Evolutionary conservation across 805 yeast species (phyloP).

Genomic region (Candida ficus): DNA sequence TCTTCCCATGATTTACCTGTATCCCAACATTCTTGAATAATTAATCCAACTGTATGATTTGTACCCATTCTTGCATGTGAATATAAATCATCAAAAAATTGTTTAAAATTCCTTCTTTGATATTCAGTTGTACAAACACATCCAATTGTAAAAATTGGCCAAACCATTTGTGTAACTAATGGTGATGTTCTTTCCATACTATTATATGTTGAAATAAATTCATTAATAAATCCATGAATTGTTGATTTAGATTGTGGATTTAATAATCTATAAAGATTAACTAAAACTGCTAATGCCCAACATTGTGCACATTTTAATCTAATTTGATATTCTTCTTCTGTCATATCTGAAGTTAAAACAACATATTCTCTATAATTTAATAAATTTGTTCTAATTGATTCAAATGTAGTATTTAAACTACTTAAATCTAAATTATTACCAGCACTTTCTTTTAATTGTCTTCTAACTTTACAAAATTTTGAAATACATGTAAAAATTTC

Average conservation of each 20-base stretch:
- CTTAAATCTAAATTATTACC: constrained; percentile 6
- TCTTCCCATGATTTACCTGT: constrained; percentile 38
- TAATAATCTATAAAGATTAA: constrained; percentile 29
- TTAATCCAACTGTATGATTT: constrained; percentile 35
- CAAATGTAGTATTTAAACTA: constrained; percentile 23
- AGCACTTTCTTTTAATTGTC: constrained; percentile 19
- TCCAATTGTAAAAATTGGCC: constrained; percentile 52
- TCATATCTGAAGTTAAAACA: constrained; percentile 16
- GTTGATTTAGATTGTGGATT: constrained; percentile 26
- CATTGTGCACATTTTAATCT: constrained; percentile 50
- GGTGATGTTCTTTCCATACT: constrained; percentile 43
- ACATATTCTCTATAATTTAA: constrained; percentile 46
- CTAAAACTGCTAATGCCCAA: constrained; percentile 41
- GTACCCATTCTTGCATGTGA: constrained; percentile 52
- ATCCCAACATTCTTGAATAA: constrained; percentile 44
- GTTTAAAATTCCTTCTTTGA: constrained; percentile 28
- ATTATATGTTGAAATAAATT: constrained; percentile 43
- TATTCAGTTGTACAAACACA: constrained; percentile 34
- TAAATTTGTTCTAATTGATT: constrained; percentile 30
- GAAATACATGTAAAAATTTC: constrained; percentile 45
- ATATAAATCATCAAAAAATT: constrained; percentile 38
- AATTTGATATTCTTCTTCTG: constrained; percentile 30
- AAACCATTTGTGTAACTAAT: constrained; percentile 54
- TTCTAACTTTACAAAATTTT: constrained; percentile 37
- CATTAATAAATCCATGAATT: constrained; percentile 33